A percentile compares a stretch with the other conserved stretches of the same genome.
Conservation (phyloP, 495 filamentous ascomycete species). For the Parathielavia hyrcaniae region DNA sequence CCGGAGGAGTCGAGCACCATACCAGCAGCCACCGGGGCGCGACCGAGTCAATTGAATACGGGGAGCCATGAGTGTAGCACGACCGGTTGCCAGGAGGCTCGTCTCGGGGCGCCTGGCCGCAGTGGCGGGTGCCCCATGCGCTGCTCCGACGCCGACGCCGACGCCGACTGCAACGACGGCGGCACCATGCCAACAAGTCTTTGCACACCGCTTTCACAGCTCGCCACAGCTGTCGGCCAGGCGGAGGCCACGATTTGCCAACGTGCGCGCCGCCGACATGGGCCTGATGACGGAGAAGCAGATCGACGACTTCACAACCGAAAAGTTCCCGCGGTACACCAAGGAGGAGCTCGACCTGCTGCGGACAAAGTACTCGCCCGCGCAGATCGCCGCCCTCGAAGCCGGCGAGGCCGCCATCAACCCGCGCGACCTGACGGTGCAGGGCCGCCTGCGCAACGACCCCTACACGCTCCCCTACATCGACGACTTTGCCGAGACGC, state of each 20-base stretch:
- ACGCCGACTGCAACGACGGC: too few species aligned
- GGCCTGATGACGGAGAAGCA: constrained; percentile 36
- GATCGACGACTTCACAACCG: constrained; percentile 39
- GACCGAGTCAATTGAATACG: constrained; percentile 12
- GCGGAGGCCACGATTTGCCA: constrained; percentile 41
- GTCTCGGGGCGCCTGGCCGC: constrained; percentile 30
- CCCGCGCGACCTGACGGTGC: constrained; percentile 65
- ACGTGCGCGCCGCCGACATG: constrained; percentile 40
- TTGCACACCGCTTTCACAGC: constrained; percentile 37
- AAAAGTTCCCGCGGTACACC: constrained; percentile 59
- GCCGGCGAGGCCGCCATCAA: constrained; percentile 80
- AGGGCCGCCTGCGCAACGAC: constrained; percentile 63
- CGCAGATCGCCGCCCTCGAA: constrained; percentile 78
- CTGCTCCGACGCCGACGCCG: constrained; percentile 14
- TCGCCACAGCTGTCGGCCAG: constrained; percentile 37
- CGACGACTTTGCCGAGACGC: constrained; percentile 74
- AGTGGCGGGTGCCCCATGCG: constrained; percentile 3
- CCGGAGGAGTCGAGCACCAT: constrained; percentile 11
- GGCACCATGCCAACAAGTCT: constrained; percentile 9
- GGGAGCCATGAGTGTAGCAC: constrained; percentile 34
- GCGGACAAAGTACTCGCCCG: constrained; percentile 61
- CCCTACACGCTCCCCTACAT: constrained; percentile 67
- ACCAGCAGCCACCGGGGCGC: constrained; percentile 19
- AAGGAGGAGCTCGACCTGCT: constrained; percentile 59
- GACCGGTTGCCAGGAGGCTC: constrained; percentile 32